Conservation (phyloP, 352 stramenopile genomes). For the Phytopythium kandeliae region DNA sequence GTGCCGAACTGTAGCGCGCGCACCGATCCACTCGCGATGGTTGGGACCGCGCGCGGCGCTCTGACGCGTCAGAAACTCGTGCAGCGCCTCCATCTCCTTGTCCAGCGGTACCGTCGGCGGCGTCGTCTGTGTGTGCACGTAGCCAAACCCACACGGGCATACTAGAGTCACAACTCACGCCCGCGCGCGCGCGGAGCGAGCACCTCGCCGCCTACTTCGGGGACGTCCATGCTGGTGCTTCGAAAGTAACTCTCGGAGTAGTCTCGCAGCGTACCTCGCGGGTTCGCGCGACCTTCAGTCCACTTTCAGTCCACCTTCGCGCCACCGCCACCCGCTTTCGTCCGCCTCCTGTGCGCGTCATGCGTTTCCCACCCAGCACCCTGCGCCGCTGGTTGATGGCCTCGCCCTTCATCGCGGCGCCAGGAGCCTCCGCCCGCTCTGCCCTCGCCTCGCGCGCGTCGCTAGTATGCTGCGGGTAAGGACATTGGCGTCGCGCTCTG, state of each 20-base stretch:
- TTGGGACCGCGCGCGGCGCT: constrained; percentile 17
- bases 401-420: too few species aligned
- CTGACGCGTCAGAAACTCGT: constrained; percentile 54
- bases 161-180: not conserved
- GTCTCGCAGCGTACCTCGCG: not conserved
- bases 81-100: constrained; percentile 45
- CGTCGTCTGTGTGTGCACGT: constrained; percentile 32
- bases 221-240: constrained; percentile 1
- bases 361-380: not conserved
- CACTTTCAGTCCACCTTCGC: not conserved
- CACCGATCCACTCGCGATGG: constrained; percentile 43
- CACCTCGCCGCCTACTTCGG: constrained; percentile 8
- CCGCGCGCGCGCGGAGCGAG: not conserved
- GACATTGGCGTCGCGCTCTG: not conserved
- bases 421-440: too few species aligned
- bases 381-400: not conserved
- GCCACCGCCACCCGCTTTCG: too few species aligned
- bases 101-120: constrained; percentile 37
- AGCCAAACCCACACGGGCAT: not conserved
- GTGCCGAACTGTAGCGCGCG: not conserved
- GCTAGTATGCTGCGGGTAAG: not conserved
- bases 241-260: not conserved
- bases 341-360: too few species aligned
- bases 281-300: constrained; percentile 9
- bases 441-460: not conserved